Percentiles rank a stretch among this genome's conserved stretches.
phyloP scores from a whole-genome alignment of 1,139 yeast genomes.

The Debaryomyces nepalensis region DNA sequence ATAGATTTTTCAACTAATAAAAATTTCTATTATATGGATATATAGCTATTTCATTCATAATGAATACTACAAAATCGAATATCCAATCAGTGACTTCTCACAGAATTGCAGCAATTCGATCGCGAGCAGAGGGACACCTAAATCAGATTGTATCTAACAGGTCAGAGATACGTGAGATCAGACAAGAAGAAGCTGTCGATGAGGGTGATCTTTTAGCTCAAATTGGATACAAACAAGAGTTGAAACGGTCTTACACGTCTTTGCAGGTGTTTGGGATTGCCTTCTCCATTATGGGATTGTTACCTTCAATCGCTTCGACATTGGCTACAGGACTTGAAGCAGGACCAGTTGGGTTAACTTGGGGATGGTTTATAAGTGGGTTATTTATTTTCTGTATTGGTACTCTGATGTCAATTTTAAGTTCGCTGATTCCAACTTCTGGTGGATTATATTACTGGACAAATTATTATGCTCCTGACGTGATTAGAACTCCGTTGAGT shows the following conservation, averaged over 20 bases:
- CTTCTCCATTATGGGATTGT: conserved; percentile 55
- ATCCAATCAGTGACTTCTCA: conserved; percentile 3
- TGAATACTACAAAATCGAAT: conserved; percentile 4
- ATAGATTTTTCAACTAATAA: not conserved
- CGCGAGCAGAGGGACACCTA: conserved; percentile 29
- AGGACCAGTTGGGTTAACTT: conserved; percentile 59
- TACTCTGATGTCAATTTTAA: conserved; percentile 61
- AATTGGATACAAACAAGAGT: conserved; percentile 53
- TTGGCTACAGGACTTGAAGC: conserved; percentile 38
- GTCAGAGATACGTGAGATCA: conserved; percentile 33
- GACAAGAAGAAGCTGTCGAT: conserved; percentile 30
- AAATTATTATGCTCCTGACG: conserved; percentile 32
- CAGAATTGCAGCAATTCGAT: conserved; percentile 16
- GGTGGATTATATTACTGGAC: conserved; percentile 67
- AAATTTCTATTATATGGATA: not conserved
- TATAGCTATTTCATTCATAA: not conserved
- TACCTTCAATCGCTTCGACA: conserved; percentile 50
- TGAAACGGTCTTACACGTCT: conserved; percentile 48
- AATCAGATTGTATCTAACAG: conserved; percentile 28
- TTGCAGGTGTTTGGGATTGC: conserved; percentile 56
- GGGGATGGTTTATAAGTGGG: conserved; percentile 69
- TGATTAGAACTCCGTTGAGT: conserved; percentile 26
- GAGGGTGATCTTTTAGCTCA: conserved; percentile 23
- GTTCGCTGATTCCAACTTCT: conserved; percentile 64
- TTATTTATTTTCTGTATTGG: conserved; percentile 59